A percentile compares a stretch with the other conserved stretches of the same genome.
phyloP scores from a whole-genome alignment of 345 rosid genomes.

The Iberis pinnata region DNA sequence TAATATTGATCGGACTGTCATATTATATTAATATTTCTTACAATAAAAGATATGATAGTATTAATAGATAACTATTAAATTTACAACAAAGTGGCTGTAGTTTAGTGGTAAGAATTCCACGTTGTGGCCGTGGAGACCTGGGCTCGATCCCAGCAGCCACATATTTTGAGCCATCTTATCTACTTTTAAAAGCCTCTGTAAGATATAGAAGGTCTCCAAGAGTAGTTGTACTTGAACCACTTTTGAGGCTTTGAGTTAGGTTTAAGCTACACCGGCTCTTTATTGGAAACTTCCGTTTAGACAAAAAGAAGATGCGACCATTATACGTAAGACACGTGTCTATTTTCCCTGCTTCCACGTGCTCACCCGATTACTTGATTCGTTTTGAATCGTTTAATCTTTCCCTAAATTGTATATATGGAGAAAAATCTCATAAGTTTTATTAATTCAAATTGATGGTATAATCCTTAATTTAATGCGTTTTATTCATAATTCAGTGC shows the following conservation, averaged over 20 bases:
- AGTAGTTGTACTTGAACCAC: slow-evolving; percentile 21
- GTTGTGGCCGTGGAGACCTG: slow-evolving; percentile 89
- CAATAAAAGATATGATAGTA: no score
- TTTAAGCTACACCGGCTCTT: slow-evolving; percentile 25
- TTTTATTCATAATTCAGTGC: no score
- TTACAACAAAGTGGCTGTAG: slow-evolving; percentile 54
- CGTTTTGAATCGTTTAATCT: no score
- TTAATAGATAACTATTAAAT: no score
- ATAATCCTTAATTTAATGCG: no score
- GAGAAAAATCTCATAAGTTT: no score
- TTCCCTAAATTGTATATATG: slow-evolving; percentile 3
- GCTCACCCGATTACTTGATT: slow-evolving; percentile 24
- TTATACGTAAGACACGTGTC: slow-evolving; percentile 19
- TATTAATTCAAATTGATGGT: no score
- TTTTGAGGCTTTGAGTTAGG: slow-evolving; percentile 20
- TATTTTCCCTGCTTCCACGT: slow-evolving; percentile 14
- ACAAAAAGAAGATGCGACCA: slow-evolving; percentile 6
- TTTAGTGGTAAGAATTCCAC: slow-evolving; percentile 78
- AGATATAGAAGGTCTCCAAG: not conserved
- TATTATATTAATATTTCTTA: no score
- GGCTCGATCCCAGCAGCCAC: slow-evolving; percentile 93
- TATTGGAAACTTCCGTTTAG: slow-evolving; percentile 22
- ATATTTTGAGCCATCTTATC: not conserved
- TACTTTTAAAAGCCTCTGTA: not conserved
- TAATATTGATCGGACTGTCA: no score